Evolutionary conservation across 352 stramenopile species (phyloP).

Genomic region (Globisporangium nagaii): DNA sequence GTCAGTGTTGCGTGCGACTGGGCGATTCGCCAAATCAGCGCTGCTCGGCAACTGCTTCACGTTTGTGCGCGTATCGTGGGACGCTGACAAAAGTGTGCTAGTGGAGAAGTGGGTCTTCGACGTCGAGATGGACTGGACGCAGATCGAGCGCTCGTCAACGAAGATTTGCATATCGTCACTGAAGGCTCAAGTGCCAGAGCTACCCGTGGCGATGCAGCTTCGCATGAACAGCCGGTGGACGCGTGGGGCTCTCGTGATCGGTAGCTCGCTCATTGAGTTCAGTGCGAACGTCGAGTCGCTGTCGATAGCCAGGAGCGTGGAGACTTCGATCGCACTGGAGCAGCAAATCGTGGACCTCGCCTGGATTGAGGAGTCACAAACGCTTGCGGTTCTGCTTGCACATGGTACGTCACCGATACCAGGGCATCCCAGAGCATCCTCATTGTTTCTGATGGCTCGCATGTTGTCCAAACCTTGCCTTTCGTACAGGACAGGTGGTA

Average conservation of each 20-base stretch:
- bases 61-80: conserved; percentile 8
- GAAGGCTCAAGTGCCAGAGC: background rate
- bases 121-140: conserved; percentile 9
- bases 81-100: background rate
- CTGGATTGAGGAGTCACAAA: background rate
- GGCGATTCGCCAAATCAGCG: conserved; percentile 12
- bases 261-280: conserved; percentile 1
- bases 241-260: background rate
- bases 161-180: background rate
- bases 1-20: background rate
- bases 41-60: conserved; percentile 20
- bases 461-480: background rate
- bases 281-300: background rate
- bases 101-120: conserved; percentile 8
- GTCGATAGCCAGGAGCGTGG: background rate
- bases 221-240: conserved; percentile 6
- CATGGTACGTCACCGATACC: conserved; percentile 26
- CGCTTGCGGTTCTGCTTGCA: conserved; percentile 22
- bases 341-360: background rate
- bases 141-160: background rate
- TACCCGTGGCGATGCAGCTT: background rate
- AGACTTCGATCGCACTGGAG: background rate
- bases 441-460: background rate
- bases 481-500: conserved; percentile 19
- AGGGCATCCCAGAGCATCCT: too few relatives aligned